Base-by-base conservation (phyloP, 208 protist species). In the Wallacemonas rigidus region DNA sequence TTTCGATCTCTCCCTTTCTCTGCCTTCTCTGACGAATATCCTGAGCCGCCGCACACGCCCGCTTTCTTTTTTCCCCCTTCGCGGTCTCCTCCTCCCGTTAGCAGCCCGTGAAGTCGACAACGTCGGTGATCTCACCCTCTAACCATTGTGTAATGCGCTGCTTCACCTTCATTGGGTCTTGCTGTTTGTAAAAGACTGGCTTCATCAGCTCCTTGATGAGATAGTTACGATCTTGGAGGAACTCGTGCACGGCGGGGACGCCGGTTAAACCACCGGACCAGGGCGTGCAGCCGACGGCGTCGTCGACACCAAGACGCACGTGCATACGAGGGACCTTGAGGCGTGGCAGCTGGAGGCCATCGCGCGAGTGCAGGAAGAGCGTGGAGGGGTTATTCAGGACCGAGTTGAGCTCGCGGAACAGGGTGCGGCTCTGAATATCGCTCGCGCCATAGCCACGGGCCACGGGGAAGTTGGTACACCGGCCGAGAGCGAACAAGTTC, bases 151-250 rank as follows among this genome's bases (percentile, higher is more conserved):
- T 77, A 26, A 96, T 83, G 41, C 81, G 76, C 72, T 85, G 77
- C 78, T 84, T 85, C 17, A 94, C 82, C 77, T 90, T 91, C 35
- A 76, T 63, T 63, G 85, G 77, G 69, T 96, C 89, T 75, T 94
- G 88, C 76, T 86, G 87, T 74, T 93, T 92, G 84, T 90, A 96
- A 71, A 94, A 96, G 45, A 90, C 69, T 1, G 91, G 91, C 63
- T 86, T 65, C 60, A 83, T 81, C 67, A 90, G 93, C 63, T 94
- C 89, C 71, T 87, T 91, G 43, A 89, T 62, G n/a, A 94, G 79
- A 53, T 91, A 86, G 68, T 80, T 85, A 14, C 88, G 79, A 62
- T 96, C 91, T 70, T 93, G 87, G 78, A 90, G 83, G 65, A 93
- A 93, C 69, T 96, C 88, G 62, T 87, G 81, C 39, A 93, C 79